Conservation (phyloP, 257 asterid species). For the Petunia axillaris region DNA sequence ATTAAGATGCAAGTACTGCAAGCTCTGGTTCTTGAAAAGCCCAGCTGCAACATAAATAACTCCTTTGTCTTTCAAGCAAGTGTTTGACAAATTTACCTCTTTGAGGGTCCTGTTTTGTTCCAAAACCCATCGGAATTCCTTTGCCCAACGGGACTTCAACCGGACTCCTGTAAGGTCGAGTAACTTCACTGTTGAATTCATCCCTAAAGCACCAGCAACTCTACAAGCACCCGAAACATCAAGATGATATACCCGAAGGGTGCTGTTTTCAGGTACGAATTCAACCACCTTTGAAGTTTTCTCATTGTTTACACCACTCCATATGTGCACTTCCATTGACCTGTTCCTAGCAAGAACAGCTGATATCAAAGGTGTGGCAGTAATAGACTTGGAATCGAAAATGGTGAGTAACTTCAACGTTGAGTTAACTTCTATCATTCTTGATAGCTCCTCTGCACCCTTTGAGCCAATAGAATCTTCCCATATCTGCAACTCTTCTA, state of each 20-base stretch:
- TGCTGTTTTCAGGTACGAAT: constrained; percentile 55
- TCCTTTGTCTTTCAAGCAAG: constrained; percentile 72
- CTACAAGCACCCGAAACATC: constrained; percentile 60
- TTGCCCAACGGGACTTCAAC: constrained; percentile 80
- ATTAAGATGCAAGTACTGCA: constrained; percentile 62
- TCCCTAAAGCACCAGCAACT: constrained; percentile 67
- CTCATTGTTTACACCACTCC: constrained; percentile 49
- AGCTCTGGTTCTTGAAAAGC: constrained; percentile 64
- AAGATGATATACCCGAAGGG: constrained; percentile 56
- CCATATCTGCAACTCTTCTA: constrained; percentile 78
- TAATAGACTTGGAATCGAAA: constrained; percentile 51
- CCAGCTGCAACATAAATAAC: constrained; percentile 81
- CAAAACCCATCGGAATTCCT: constrained; percentile 78
- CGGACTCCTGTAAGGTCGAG: constrained; percentile 74
- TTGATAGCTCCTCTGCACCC: constrained; percentile 81
- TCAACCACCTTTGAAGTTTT: constrained; percentile 58
- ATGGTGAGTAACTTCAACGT: constrained; percentile 57
- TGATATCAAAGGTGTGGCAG: constrained; percentile 71
- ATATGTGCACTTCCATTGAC: constrained; percentile 68
- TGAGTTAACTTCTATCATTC: constrained; percentile 91
- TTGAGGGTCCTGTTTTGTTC: constrained; percentile 73
- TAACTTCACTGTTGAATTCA: constrained; percentile 66
- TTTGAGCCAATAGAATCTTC: constrained; percentile 75
- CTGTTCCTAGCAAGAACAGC: constrained; percentile 85
- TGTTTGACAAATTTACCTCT: constrained; percentile 64